Conservation (phyloP, 2,329 filamentous ascomycete genomes). For the Lasiodiplodia citricola region DNA sequence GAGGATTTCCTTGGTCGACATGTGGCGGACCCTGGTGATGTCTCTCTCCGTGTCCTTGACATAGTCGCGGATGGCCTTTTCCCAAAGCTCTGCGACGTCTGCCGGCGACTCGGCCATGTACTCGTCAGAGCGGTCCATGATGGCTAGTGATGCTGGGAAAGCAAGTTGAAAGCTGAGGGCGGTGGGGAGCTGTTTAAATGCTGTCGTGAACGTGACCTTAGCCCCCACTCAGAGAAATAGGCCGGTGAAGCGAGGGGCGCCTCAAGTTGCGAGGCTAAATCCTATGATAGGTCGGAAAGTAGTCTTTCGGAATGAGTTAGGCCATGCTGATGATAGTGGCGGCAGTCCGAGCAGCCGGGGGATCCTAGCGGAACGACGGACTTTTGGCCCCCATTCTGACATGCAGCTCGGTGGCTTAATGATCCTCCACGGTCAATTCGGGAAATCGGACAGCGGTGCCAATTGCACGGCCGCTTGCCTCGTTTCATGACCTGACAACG, state of each 20-base stretch:
- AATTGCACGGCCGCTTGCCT: neutral
- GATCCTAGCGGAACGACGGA: neutral
- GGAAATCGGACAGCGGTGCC: too few species aligned
- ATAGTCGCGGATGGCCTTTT: conserved; percentile 30
- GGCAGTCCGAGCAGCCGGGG: neutral
- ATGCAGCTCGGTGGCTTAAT: neutral
- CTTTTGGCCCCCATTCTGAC: conserved; percentile 6
- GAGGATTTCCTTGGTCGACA: conserved; percentile 26
- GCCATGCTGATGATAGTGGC: neutral
- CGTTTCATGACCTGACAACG: neutral
- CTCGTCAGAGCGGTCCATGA: neutral
- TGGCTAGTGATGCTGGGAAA: neutral
- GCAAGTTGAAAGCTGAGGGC: neutral
- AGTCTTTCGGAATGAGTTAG: neutral
- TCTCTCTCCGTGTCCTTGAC: conserved; percentile 27
- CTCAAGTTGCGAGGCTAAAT: neutral
- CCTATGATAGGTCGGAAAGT: neutral
- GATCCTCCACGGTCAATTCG: neutral
- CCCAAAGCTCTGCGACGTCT: conserved; percentile 31
- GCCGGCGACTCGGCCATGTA: conserved; percentile 13
- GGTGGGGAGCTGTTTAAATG: neutral
- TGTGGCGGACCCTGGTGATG: conserved; percentile 26
- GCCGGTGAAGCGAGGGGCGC: neutral
- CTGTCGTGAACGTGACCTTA: neutral
- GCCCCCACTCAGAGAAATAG: neutral